Evolutionary conservation across 73 alveolate species (phyloP).

Genomic region (Tetrahymena thermophila): DNA sequence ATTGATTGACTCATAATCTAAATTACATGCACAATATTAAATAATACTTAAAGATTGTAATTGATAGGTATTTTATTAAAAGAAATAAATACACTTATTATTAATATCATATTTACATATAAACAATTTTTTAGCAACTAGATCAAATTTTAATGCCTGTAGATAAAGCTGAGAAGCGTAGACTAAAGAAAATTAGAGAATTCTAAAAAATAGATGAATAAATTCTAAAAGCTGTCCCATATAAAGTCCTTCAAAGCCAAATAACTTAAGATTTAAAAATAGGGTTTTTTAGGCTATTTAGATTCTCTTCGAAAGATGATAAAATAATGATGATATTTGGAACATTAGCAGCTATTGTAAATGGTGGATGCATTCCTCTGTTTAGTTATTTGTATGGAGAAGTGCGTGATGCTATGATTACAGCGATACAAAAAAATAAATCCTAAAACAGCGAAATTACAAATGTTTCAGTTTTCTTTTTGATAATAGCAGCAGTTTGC

Average conservation of each 20-base stretch:
- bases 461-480: not conserved
- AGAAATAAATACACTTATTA: not conserved
- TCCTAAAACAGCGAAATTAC: not conserved
- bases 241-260: not conserved
- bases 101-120: no score
- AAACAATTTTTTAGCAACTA: not conserved
- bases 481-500: not conserved
- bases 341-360: not conserved
- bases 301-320: not conserved
- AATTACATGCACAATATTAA: no score
- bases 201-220: not conserved
- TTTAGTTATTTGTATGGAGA: not conserved
- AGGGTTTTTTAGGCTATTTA: not conserved
- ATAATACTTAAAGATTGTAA: not conserved
- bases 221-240: not conserved
- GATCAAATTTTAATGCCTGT: not conserved
- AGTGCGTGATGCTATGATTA: not conserved
- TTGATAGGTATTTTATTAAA: not conserved
- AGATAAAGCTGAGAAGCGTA: not conserved
- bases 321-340: not conserved
- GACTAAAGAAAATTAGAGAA: not conserved
- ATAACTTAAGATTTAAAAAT: not conserved
- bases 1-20: no score
- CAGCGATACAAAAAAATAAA: not conserved
- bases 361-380: not conserved